These are phyloP conservation scores for Candida palmyrensis DNA, from an alignment of 805 yeast genomes.

Conservation along the genomic window DNA sequence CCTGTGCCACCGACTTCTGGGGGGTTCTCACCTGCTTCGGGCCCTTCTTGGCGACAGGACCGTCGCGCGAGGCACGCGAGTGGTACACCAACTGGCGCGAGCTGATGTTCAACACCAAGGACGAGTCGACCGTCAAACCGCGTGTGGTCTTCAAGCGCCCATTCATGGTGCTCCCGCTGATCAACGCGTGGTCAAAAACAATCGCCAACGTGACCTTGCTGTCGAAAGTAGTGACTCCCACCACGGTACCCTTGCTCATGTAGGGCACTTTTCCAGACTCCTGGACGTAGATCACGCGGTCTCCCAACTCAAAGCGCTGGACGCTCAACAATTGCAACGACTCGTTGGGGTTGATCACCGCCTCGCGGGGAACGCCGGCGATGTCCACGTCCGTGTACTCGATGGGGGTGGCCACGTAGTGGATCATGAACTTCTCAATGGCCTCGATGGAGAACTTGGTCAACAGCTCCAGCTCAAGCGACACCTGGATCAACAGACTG, in stretches of 20 bases:
- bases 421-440: constrained; percentile 59
- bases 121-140: constrained; percentile 79
- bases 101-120: constrained; percentile 74
- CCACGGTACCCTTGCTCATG: constrained; percentile 86
- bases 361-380: constrained; percentile 79
- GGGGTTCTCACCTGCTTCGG: constrained; percentile 7
- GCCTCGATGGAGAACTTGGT: constrained; percentile 59
- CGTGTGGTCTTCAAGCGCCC: constrained; percentile 75
- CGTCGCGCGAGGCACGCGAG: constrained; percentile 53
- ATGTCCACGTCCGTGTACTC: constrained; percentile 49
- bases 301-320: constrained; percentile 83
- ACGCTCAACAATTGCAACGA: constrained; percentile 66
- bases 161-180: constrained; percentile 78
- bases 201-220: constrained; percentile 66
- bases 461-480: constrained; percentile 74
- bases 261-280: constrained; percentile 87
- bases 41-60: constrained; percentile 13
- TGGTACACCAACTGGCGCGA: constrained; percentile 72
- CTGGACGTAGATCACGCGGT: constrained; percentile 79
- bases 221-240: constrained; percentile 55
- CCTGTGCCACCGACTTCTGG: constrained; percentile 8
- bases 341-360: constrained; percentile 69
- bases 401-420: constrained; percentile 41
- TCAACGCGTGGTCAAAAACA: constrained; percentile 75
- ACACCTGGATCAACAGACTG: constrained; percentile 51